A percentile compares a stretch with the other conserved stretches of the same genome.
phyloP scores from a whole-genome alignment of 1,139 yeast species.

The Kodamaea ohmeri region DNA sequence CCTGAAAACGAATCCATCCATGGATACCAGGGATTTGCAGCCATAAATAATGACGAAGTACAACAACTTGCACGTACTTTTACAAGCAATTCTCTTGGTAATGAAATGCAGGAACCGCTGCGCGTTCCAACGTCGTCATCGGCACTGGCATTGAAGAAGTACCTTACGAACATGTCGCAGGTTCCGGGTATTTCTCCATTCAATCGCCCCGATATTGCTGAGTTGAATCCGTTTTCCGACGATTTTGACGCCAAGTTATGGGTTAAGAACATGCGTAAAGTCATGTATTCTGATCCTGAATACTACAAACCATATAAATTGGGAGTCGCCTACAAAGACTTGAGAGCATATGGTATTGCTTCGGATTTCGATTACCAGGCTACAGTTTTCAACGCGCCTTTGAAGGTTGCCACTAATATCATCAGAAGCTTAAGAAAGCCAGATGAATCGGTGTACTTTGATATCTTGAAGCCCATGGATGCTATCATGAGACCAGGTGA shows the following conservation, averaged over 20 bases:
- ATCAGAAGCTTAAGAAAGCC: constrained; percentile 20
- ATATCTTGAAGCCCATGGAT: constrained; percentile 66
- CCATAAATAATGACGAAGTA: constrained; percentile 33
- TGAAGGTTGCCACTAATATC: constrained; percentile 17
- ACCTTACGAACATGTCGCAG: constrained; percentile 48
- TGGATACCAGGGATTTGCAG: constrained; percentile 38
- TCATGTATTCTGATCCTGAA: constrained; percentile 57
- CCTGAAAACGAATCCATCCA: not conserved
- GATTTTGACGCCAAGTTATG: constrained; percentile 64
- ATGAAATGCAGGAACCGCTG: constrained; percentile 5
- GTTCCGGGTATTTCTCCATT: constrained; percentile 50
- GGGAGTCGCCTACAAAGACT: constrained; percentile 66
- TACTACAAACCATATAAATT: constrained; percentile 60
- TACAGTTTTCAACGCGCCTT: constrained; percentile 56
- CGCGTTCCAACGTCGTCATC: constrained; percentile 10
- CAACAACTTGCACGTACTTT: constrained; percentile 61
- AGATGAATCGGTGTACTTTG: constrained; percentile 34
- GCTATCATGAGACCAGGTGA: constrained; percentile 70
- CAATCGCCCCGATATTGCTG: constrained; percentile 16
- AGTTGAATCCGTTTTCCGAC: constrained; percentile 40
- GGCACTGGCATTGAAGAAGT: constrained; percentile 24
- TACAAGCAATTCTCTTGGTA: constrained; percentile 24
- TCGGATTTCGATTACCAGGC: constrained; percentile 78
- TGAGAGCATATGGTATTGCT: constrained; percentile 74
- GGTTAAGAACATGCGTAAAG: constrained; percentile 66